Percentiles rank a stretch among this genome's conserved stretches.
Conservation (phyloP, 495 filamentous ascomycete species). For the Aspergillus conjunctus region DNA sequence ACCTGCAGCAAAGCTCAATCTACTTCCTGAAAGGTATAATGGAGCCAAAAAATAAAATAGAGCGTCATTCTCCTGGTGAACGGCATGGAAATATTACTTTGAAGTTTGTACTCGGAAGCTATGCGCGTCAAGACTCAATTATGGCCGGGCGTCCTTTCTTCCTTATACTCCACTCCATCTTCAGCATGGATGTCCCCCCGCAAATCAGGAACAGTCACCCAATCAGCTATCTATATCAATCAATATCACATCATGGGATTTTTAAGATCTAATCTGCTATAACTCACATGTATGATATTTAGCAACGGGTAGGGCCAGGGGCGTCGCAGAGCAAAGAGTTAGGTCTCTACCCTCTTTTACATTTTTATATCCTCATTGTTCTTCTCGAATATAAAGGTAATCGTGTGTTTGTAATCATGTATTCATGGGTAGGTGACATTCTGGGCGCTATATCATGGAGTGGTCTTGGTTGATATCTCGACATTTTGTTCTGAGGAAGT, state of each 20-base stretch:
- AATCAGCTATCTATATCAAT: slow-evolving; percentile 44
- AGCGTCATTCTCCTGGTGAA: too few relatives aligned
- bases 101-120: too few relatives aligned
- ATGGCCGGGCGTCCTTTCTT: slow-evolving; percentile 44
- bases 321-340: slow-evolving; percentile 3
- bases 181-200: slow-evolving; percentile 43
- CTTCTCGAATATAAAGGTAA: not conserved
- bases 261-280: not conserved
- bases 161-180: slow-evolving; percentile 37
- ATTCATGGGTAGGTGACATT: too few relatives aligned
- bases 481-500: too few relatives aligned
- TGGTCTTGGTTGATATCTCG: too few relatives aligned
- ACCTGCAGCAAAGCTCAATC: too few relatives aligned
- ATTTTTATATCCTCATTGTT: not conserved
- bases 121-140: too few relatives aligned
- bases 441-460: too few relatives aligned
- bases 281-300: slow-evolving; percentile 8
- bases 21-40: too few relatives aligned
- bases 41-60: too few relatives aligned
- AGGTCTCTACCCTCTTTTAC: not conserved
- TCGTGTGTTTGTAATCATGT: not conserved
- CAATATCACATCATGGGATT: slow-evolving; percentile 34
- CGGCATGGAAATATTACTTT: too few relatives aligned
- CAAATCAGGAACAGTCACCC: slow-evolving; percentile 39
- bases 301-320: not conserved